Evolutionary conservation across 2,329 filamentous ascomycete species (phyloP), one percentile per base, ranked within the genome.

Genomic region (Metarhizium brunneum): DNA sequence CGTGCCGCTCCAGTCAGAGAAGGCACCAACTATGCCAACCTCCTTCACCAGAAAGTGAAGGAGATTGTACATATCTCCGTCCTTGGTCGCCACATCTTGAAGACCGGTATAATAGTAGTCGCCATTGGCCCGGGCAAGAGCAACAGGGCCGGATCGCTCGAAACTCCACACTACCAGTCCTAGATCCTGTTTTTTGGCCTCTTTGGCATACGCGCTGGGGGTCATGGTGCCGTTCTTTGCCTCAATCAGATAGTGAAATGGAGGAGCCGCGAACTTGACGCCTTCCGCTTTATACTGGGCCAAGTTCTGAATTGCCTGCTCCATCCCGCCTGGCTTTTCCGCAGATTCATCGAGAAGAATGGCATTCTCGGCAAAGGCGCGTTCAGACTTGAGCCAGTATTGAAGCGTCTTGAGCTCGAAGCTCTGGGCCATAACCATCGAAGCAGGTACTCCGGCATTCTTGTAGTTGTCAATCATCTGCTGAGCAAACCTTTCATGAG

Each of bases 1-100:
- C 0, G 85, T 86, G 11, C 82, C 81, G 16, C 80, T 79, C 86
- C 86, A 89, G 66, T 89, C 86, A 4, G 80, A 79, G 62, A 89
- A 89, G 10, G 10, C 58, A 89, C 76, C 83, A 35, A 72, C 68
- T 14, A 86, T 80, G 1, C 80, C 79, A 10, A 88, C 79, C 62
- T 88, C 70, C 60, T 77, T 73, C 2, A 75, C 79, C 57, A 90
- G 70, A 1, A 86, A 83, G 61, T 89, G 79, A 42, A 89, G 66
- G n/a, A 88, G 73, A 30, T 76, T 79, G 64, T 81, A 88, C 63
- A 85, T 78, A 58, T 88, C 84, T 2, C 86, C 85, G 60, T 89
- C 85, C 40, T 78, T 80, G 54, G 76, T 75, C 50, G 83, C 78
- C 1, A 76, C 69, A 51, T 82, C 76, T 6, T 75, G 72, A 20